A percentile compares a stretch with the other conserved stretches of the same genome.
These are phyloP conservation scores for Discostella stelligera DNA, from an alignment of 352 stramenopile species.

Conservation along the genomic window DNA sequence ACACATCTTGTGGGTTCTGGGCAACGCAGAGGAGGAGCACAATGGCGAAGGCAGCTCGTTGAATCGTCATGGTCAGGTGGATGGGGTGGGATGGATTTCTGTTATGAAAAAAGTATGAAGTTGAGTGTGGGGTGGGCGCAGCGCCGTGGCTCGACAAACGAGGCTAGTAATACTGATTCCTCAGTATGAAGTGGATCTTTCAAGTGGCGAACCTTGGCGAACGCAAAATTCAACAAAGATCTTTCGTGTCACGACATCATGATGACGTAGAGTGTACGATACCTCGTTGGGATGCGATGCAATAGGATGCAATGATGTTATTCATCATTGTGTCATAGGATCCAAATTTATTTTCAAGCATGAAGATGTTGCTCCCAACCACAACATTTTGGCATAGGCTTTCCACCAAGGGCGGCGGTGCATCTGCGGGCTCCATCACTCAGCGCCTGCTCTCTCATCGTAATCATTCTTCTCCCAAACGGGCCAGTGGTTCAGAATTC, in stretches of 20 bases:
- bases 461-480: conserved; percentile 14
- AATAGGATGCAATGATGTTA: no score
- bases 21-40: conserved; percentile 13
- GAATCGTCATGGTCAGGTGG: conserved; percentile 23
- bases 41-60: conserved; percentile 22
- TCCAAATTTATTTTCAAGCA: no score
- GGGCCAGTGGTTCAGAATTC: conserved; percentile 24
- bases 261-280: background rate
- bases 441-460: no score
- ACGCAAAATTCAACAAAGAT: background rate
- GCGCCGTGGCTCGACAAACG: no score
- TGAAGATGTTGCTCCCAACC: conserved; percentile 1
- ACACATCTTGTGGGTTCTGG: conserved; percentile 21
- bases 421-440: background rate
- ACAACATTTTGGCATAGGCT: background rate
- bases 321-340: no score
- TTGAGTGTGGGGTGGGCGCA: no score
- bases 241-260: background rate
- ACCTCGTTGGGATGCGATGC: no score
- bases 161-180: no score
- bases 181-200: background rate
- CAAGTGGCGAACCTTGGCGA: background rate
- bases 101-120: no score
- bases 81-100: no score
- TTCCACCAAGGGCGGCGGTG: background rate